Evolutionary conservation across 2,329 filamentous ascomycete species (phyloP).

Genomic region (Colletotrichum endophyticum): DNA sequence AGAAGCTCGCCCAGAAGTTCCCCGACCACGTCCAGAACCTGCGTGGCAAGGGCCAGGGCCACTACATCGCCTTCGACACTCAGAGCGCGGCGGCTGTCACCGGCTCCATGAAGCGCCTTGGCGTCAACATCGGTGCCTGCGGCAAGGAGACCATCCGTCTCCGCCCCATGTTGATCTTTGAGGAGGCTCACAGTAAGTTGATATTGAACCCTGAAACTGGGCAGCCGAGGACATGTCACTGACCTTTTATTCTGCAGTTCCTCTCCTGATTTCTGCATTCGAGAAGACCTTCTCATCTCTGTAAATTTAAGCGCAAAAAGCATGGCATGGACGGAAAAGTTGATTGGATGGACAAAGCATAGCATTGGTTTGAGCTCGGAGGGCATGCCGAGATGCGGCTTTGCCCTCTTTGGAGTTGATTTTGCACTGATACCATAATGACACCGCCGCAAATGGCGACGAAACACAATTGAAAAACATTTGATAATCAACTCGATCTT

Average conservation of each 20-base stretch:
- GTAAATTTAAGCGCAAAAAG: not conserved
- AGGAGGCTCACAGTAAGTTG: constrained; percentile 65
- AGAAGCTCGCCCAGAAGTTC: constrained; percentile 66
- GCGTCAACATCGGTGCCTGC: constrained; percentile 80
- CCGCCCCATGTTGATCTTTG: constrained; percentile 83
- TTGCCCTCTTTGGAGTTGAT: not conserved
- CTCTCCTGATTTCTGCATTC: constrained; percentile 75
- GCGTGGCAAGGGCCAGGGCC: constrained; percentile 76
- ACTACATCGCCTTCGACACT: constrained; percentile 82
- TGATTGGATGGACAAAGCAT: not conserved
- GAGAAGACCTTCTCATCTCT: constrained; percentile 71
- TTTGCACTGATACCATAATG: constrained; percentile 16
- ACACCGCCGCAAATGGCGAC: not conserved
- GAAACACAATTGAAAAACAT: not conserved
- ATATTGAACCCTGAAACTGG: not conserved
- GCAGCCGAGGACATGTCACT: not conserved
- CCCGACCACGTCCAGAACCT: constrained; percentile 75
- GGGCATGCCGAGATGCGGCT: not conserved
- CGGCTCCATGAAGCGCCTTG: constrained; percentile 71
- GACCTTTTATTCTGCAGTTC: not conserved
- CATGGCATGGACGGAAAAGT: not conserved
- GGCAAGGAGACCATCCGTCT: constrained; percentile 73
- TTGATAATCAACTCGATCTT: not conserved
- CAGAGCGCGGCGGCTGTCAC: constrained; percentile 73
- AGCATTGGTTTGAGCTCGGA: not conserved